Evolutionary conservation across 2,329 filamentous ascomycete genomes (phyloP).

Genomic region (Sodiomyces alkalinus): DNA sequence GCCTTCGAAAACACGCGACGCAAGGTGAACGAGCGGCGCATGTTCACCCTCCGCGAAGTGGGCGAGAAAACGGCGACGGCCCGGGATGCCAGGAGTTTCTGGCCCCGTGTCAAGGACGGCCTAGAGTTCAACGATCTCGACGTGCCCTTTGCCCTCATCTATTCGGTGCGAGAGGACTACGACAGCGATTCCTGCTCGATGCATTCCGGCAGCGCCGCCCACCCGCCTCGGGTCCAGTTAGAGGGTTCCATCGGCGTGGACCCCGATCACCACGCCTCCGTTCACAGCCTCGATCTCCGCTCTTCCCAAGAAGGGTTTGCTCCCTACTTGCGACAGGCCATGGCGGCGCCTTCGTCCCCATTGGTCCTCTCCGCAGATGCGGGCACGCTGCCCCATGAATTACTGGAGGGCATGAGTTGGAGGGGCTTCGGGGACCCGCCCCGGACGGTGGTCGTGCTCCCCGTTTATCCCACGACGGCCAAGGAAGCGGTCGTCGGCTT

Average conservation of each 20-base stretch:
- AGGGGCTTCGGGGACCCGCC: constrained; percentile 59
- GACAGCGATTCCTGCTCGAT: constrained; percentile 61
- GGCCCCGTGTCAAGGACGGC: constrained; percentile 52
- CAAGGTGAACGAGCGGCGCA: constrained; percentile 63
- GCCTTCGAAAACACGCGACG: constrained; percentile 68
- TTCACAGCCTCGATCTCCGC: constrained; percentile 50
- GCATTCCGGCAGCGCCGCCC: constrained; percentile 48
- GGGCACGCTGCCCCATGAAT: constrained; percentile 45
- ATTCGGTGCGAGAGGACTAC: constrained; percentile 55
- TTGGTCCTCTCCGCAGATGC: constrained; percentile 53
- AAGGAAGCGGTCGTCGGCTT: constrained; percentile 63
- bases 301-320: constrained; percentile 59
- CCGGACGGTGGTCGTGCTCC: constrained; percentile 57
- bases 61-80: constrained; percentile 60
- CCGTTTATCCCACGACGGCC: constrained; percentile 59
- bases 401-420: constrained; percentile 54
- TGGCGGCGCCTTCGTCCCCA: constrained; percentile 47
- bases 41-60: constrained; percentile 65
- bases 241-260: constrained; percentile 60
- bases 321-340: constrained; percentile 60
- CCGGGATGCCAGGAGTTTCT: constrained; percentile 59
- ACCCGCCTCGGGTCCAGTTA: constrained; percentile 49
- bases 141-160: constrained; percentile 62
- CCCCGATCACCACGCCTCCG: constrained; percentile 43
- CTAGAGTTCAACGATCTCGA: constrained; percentile 62